Evolutionary conservation across 176 grass and related monocot species (phyloP).

Genomic region (Oryza longistaminata): DNA sequence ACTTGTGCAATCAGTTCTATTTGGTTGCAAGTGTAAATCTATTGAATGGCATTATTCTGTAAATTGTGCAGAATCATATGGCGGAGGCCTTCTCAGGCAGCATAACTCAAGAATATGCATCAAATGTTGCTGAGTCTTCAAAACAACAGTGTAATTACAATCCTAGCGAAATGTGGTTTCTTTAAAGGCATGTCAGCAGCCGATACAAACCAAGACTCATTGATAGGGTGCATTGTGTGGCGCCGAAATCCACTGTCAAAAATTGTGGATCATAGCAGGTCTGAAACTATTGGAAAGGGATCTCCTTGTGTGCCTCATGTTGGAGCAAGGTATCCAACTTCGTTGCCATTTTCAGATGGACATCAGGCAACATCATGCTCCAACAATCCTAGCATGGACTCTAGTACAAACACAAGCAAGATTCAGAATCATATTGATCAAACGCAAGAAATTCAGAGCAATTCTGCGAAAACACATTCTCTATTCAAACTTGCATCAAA

Average conservation of each 20-base stretch:
- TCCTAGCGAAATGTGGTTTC: conserved; percentile 51
- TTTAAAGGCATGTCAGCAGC: conserved; percentile 45
- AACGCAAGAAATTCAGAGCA: not conserved
- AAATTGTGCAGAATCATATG: conserved; percentile 1
- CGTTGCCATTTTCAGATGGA: not conserved
- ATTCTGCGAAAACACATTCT: conserved; percentile 1
- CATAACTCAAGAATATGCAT: not conserved
- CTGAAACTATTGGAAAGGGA: not conserved
- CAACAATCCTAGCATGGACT: not conserved
- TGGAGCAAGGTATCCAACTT: not conserved
- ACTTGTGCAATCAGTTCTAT: not conserved
- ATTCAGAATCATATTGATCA: not conserved
- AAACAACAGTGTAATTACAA: conserved; percentile 44
- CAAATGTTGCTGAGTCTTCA: not conserved
- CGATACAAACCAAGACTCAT: conserved; percentile 38
- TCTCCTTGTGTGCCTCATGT: not conserved
- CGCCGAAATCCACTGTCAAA: conserved; percentile 21
- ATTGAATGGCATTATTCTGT: not conserved
- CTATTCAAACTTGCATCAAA: not conserved
- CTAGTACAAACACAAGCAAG: not conserved
- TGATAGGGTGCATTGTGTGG: conserved; percentile 52
- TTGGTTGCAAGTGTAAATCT: not conserved
- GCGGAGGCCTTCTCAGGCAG: not conserved
- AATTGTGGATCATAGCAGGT: not conserved
- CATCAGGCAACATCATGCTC: not conserved